Conservation (phyloP, 345 rosid genomes). For the Psidium friedrichsthalianum region DNA sequence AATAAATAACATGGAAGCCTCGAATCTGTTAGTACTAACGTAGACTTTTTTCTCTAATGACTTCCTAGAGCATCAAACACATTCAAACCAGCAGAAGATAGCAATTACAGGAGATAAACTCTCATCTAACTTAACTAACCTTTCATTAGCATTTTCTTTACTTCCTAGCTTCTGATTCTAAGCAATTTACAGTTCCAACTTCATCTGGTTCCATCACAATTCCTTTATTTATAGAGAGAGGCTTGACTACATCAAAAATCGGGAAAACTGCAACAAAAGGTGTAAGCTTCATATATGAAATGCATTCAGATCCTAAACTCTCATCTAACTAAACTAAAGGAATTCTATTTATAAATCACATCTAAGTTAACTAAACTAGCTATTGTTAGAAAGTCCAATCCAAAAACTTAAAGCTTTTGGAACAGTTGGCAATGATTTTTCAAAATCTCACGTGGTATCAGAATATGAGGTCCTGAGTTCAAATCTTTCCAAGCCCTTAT, state of each 20-base stretch:
- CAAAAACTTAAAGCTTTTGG: too few relatives aligned
- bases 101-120: not conserved
- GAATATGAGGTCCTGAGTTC: too few relatives aligned
- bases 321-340: not conserved
- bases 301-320: not conserved
- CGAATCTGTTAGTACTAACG: not conserved
- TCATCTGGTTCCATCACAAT: not conserved
- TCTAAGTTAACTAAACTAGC: not conserved
- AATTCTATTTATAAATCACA: not conserved
- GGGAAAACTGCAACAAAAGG: not conserved
- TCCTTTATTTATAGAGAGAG: not conserved
- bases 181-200: not conserved
- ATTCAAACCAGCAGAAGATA: not conserved
- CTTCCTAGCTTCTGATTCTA: not conserved
- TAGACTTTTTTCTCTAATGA: not conserved
- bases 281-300: not conserved
- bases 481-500: too few relatives aligned
- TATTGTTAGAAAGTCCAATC: too few relatives aligned
- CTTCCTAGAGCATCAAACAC: not conserved
- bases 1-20: not conserved
- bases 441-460: too few relatives aligned
- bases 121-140: not conserved
- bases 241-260: not conserved
- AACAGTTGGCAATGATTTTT: too few relatives aligned
- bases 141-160: not conserved